These are phyloP conservation scores for Penicillium samsonianum DNA, from an alignment of 495 filamentous ascomycete species.

Conservation along the genomic window DNA sequence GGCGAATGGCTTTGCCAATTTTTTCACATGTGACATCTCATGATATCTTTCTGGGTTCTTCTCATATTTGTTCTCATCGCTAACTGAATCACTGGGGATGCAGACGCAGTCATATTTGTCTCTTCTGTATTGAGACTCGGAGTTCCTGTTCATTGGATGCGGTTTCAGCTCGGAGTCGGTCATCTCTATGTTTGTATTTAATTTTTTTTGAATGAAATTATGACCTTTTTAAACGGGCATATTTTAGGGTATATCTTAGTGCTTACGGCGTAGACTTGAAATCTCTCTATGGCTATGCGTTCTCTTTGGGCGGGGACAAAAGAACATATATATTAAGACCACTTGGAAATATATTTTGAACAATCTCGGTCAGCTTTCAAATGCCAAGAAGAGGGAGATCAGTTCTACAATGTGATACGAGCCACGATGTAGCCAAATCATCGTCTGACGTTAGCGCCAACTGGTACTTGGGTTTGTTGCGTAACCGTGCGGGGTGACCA, in stretches of 20 bases:
- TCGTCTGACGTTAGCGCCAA: constrained; percentile 22
- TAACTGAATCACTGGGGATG: constrained; percentile 36
- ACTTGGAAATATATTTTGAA: no score
- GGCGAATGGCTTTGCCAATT: constrained; percentile 16
- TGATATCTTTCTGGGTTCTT: constrained; percentile 16
- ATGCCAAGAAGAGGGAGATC: neutral
- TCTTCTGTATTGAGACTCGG: constrained; percentile 17
- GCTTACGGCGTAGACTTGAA: no score
- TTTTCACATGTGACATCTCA: constrained; percentile 14
- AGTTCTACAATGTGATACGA: neutral
- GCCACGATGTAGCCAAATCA: constrained; percentile 3
- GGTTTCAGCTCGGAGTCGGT: constrained; percentile 13
- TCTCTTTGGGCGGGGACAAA: neutral
- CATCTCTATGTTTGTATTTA: constrained; percentile 12
- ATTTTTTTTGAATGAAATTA: constrained; percentile 6
- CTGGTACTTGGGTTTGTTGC: constrained; percentile 2
- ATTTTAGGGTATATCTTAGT: no score
- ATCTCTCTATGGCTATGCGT: no score
- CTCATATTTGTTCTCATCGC: constrained; percentile 30
- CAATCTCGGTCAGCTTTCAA: neutral
- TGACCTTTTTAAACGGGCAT: neutral
- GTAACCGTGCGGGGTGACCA: constrained; percentile 20
- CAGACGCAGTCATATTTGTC: constrained; percentile 30
- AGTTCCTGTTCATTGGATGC: constrained; percentile 20
- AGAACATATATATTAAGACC: neutral